Evolutionary conservation across 805 yeast genomes (phyloP).

Genomic region (Myxozyma udenii): DNA sequence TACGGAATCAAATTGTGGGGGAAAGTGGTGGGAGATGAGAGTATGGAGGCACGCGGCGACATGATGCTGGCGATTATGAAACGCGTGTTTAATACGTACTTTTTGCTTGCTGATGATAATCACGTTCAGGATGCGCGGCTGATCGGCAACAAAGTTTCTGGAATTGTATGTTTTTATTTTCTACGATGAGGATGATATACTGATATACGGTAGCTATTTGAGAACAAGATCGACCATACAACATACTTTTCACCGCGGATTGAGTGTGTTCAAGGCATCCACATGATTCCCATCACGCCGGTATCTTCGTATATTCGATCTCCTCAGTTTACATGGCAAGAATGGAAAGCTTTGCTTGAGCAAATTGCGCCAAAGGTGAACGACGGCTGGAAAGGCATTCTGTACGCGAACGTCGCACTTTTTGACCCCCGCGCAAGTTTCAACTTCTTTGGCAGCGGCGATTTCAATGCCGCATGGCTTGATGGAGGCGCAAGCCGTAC

Average conservation of each 20-base stretch:
- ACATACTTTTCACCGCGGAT: slow-evolving; percentile 63
- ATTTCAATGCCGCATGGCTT: slow-evolving; percentile 53
- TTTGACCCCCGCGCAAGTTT: slow-evolving; percentile 65
- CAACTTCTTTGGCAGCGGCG: slow-evolving; percentile 53
- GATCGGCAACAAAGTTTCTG: slow-evolving; percentile 59
- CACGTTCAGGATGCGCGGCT: slow-evolving; percentile 50
- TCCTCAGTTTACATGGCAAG: slow-evolving; percentile 50
- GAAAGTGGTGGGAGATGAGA: slow-evolving; percentile 48
- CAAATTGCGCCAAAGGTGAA: slow-evolving; percentile 44
- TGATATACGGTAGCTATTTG: slow-evolving; percentile 43
- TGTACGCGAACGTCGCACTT: slow-evolving; percentile 71
- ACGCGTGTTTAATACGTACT: slow-evolving; percentile 55
- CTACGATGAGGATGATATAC: background rate
- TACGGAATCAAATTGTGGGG: slow-evolving; percentile 75
- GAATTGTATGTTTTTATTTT: slow-evolving; percentile 42
- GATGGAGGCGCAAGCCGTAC: slow-evolving; percentile 86
- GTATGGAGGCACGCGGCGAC: slow-evolving; percentile 55
- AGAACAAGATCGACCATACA: slow-evolving; percentile 68
- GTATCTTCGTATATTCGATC: slow-evolving; percentile 55
- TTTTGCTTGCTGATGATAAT: slow-evolving; percentile 50
- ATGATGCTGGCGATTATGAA: slow-evolving; percentile 58
- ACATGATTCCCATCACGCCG: slow-evolving; percentile 72
- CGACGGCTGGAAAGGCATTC: slow-evolving; percentile 64
- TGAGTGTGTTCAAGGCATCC: slow-evolving; percentile 73
- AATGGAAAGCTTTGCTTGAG: slow-evolving; percentile 56